phyloP scores from a whole-genome alignment of 1,284 basidiomycete species.

The Sanghuangporus baumii region DNA sequence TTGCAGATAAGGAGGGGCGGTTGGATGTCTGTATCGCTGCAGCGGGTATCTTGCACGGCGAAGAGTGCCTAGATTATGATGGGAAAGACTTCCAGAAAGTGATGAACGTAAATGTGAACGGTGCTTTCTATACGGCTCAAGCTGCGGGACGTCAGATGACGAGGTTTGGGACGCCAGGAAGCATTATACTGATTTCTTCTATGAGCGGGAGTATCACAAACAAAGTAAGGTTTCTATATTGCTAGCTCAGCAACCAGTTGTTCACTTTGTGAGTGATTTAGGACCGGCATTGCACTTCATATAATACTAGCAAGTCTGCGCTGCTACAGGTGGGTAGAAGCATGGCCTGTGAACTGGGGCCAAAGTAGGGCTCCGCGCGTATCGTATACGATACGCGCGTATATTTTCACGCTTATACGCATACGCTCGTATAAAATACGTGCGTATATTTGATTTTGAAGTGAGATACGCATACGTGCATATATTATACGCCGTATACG shows the following conservation, averaged over 20 bases:
- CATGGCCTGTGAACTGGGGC: conserved; percentile 79
- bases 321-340: conserved; percentile 80
- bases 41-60: conserved; percentile 67
- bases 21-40: conserved; percentile 74
- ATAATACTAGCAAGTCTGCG: conserved; percentile 79
- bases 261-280: conserved; percentile 23
- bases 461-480: no score
- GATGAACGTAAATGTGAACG: conserved; percentile 69
- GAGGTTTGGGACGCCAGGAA: conserved; percentile 65
- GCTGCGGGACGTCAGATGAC: conserved; percentile 75
- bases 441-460: no score
- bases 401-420: no score
- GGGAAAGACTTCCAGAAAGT: conserved; percentile 60
- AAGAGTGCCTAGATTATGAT: conserved; percentile 65
- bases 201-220: conserved; percentile 68
- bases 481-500: no score
- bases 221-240: conserved; percentile 42
- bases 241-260: conserved; percentile 33
- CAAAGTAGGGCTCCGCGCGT: no score
- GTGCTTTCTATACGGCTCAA: conserved; percentile 74
- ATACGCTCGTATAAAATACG: no score
- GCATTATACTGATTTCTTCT: conserved; percentile 79
- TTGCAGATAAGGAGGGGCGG: conserved; percentile 58
- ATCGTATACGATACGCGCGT: no score
- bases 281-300: conserved; percentile 71